Evolutionary conservation across 1,284 basidiomycete genomes (phyloP), one percentile per base, ranked within the genome.

Genomic region (Pseudozyma thailandica): DNA sequence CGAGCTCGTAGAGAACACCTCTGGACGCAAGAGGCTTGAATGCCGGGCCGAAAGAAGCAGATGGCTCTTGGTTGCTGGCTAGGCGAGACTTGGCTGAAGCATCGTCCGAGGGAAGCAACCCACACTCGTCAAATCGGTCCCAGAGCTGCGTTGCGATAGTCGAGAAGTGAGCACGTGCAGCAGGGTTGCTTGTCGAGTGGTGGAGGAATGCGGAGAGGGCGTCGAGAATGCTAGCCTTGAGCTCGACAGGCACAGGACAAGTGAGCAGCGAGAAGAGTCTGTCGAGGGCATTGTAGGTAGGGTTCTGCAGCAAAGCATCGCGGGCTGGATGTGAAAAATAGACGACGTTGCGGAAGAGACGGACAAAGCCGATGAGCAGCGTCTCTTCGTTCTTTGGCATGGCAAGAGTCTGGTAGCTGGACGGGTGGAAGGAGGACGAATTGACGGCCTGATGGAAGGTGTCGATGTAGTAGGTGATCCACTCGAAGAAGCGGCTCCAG

Each of bases 141-240:
- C 93, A 95, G 2, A 94, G 88, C 4, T 89, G 88, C 66, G 88
- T 88, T 78, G 92, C 91, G 30, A 94, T 89, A 70, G 93, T 46
- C 10, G 75, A 52, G 30, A 73, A 69, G 26, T 53, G 45, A 28
- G 55, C 43, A 31, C 59, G 56, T 33, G 44, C 49, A 13, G 51
- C 52, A 15, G 63, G 49, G 26, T 39, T 55, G 56, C 39, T 42
- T 28, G 33, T 35, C 27, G 53, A 47, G 39, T 65, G 50, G 21
- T 70, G 79, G 0, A 83, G 78, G 84, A 98, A 97, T 0, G 93
- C 90, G 0, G 92, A 87, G 6, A 96, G 86, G 0, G 92, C 89
- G 33, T 92, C 88, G 60, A 97, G 90, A 1, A 96, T 85, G 1
- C 90, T 88, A 0, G 93, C 93, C 78, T 97, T 97, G 53, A 98